Evolutionary conservation across 164 flowering plant genomes (phyloP), one percentile per base, ranked within the genome.

Genomic region (Chimonanthus praecox): DNA sequence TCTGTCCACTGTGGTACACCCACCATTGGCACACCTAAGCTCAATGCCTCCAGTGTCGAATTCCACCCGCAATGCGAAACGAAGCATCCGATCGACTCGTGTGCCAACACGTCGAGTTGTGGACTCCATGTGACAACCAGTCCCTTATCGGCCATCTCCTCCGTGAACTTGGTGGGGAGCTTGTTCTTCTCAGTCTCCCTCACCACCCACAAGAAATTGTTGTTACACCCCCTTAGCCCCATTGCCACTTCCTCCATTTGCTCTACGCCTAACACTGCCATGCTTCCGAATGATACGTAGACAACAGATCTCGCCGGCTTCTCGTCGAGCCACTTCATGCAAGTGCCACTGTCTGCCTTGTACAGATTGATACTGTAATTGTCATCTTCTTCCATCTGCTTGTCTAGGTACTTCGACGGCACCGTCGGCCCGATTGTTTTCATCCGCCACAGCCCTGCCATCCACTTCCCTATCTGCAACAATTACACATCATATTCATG

Each of bases 1-100:
- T 89, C 89, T 3, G 80, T 50, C 83, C 84, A 83, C 49, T 82
- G 85, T 6, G 92, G 89, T 72, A 84, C 63, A 3, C 76, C 84
- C 47, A 88, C 78, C 83, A 88, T 72, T 1, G 89, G 89, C 73
- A 89, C 86, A 9, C 90, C 92, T 51, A 84, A 71, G 77, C 86
- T 78, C 75, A 89, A 62, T 8, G 86, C 87, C 76, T 88, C 92
- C 7, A 86, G 54, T 0, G 84, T 83, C 9, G 88, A 88, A 73
- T 85, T 88, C 86, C 85, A 87, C 13, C 90, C 90, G 61, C 88
- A 82, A 51, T 89, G 90, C 0, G 85, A 86, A 58, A 84, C 5
- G 46, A 89, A 89, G 69, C 92, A 89, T 3, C 90, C 90, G 0
- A 87, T 64, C 0, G 89, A 71, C 49, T 64, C 47, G 69, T 86